Base-by-base conservation (phyloP, 2,329 filamentous ascomycete species). In the Akanthomyces dipterigenus region DNA sequence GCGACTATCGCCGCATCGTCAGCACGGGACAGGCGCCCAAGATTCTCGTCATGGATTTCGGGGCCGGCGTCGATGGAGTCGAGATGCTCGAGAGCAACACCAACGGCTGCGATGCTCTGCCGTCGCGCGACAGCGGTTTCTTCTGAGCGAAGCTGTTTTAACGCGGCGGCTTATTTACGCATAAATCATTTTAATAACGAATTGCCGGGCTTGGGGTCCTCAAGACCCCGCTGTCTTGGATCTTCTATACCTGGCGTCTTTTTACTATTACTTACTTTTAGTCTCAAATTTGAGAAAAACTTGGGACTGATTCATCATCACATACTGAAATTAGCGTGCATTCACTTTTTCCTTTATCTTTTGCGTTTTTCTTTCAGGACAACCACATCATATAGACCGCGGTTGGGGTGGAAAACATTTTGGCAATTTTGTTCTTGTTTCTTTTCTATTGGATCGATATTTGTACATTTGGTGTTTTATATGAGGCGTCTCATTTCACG, bases 21-120 rank as follows among this genome's bases (percentile, higher is more conserved):
- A 95, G 91, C 68, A 96, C 93, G 0, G 95, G 93, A 55, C 95
- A 99, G 75, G 93, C 97, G 70, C 90, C 93, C 38, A 88, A 96
- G 71, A 92, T 96, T 56, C 77, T 98, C 62, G 89, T 99, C 63
- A 88, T 98, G 81, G 95, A 99, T 76, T 99, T 98, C 77, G 95
- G 86, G 34, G 80, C 80, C 20, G 80, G 78, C 48, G 77, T 88
- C 5, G 71, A 78, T 31, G 81, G 84, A 31, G 82, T 89, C 46
- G 80, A 84, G 63, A 77, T 79, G 70, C 75, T 89, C 45, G 82
- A 87, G 72, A 84, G 80, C 38, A 22, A 16, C 16, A 12, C 18
- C 31, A 12, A 5, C 7, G 49, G 12, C 24, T 3, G 1, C 43
- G 26, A 20, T 18, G 49, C 43, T n/a, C 28, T 16, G 40, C 54